Evolutionary conservation across 305 asterid species (phyloP), one percentile per base, ranked within the genome.

Genomic region (Fraxinus velutina): DNA sequence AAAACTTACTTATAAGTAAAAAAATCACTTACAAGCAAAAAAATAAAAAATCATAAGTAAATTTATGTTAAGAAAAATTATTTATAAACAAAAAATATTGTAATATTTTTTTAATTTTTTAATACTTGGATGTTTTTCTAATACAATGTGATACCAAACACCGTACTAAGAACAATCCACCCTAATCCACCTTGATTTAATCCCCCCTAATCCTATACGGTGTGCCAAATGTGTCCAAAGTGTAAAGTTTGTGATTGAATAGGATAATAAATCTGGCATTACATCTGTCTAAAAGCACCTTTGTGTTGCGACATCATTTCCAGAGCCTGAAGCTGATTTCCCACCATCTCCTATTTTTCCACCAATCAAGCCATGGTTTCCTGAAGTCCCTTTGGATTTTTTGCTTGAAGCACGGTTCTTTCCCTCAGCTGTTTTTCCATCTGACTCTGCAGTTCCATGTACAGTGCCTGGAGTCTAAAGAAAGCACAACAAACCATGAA

Each of bases 291-390:
- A 47, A 82, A 73, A 70, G 73, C 81, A 94, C 99, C 98, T 96
- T 88, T 90, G 97, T 37, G 98, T 91, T 68, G 90, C 97, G 80
- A 88, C 91, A 85, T 94, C 98, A 68, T 94, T 92, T 84, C 98
- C 98, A 52, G 98, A 96, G 77, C 92, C 95, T 19, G 98, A 93
- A 84, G 92, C 83, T 64, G 90, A 90, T 77, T 90, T 92, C 76
- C 93, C 93, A 82, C 88, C 92, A 83, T 92, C 94, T 78, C 86
- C 92, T 8, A 80, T 82, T 85, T 89, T 93, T 10, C 81, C 89
- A 86, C 90, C 86, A 83, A 29, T 62, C 79, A 82, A 78, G 39
- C 74, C 88, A 85, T 84, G 87, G 79, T 85, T 90, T 82, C 84
- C 92, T 4, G 94, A 86, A 85, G 86, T 42, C 74, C 85, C 92